These are phyloP conservation scores for Aspergillus cavernicola DNA, from an alignment of 495 filamentous ascomycete genomes.

Conservation along the genomic window DNA sequence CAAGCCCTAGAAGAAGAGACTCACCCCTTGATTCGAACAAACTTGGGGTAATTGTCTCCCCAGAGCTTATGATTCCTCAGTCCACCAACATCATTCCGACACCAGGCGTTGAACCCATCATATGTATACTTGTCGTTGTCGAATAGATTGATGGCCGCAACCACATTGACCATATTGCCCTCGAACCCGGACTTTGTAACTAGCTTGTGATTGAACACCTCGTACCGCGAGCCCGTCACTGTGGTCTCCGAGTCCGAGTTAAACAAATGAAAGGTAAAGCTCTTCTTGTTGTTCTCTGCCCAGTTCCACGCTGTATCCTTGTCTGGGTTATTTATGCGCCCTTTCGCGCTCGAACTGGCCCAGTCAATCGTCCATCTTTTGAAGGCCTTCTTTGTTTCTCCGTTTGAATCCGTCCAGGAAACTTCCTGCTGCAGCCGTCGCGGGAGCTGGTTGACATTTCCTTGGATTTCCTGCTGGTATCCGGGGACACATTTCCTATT, in stretches of 20 bases:
- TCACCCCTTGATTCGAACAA: not conserved
- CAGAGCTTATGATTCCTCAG: not conserved
- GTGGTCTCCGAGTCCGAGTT: not conserved
- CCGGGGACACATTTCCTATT: not conserved
- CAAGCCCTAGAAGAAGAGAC: not conserved
- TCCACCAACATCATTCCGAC: not conserved
- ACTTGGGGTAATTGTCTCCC: not conserved
- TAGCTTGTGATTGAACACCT: conserved; percentile 1
- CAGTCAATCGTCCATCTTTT: not conserved
- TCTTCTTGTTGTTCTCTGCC: conserved; percentile 3
- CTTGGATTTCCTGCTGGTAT: not conserved
- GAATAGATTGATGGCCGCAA: not conserved
- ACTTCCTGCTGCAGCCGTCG: not conserved
- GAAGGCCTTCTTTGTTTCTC: not conserved
- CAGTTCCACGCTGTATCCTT: conserved; percentile 5
- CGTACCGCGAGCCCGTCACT: not conserved
- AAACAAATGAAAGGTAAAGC: conserved; percentile 2
- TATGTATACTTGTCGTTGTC: not conserved
- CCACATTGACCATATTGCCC: not conserved
- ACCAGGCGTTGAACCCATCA: not conserved
- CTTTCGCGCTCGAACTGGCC: not conserved
- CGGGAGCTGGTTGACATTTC: not conserved
- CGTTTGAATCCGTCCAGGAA: not conserved
- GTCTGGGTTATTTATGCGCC: not conserved
- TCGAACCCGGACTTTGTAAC: not conserved